Evolutionary conservation across 2,329 filamentous ascomycete species (phyloP), one percentile per base, ranked within the genome.

Genomic region (Fusarium drepaniforme): DNA sequence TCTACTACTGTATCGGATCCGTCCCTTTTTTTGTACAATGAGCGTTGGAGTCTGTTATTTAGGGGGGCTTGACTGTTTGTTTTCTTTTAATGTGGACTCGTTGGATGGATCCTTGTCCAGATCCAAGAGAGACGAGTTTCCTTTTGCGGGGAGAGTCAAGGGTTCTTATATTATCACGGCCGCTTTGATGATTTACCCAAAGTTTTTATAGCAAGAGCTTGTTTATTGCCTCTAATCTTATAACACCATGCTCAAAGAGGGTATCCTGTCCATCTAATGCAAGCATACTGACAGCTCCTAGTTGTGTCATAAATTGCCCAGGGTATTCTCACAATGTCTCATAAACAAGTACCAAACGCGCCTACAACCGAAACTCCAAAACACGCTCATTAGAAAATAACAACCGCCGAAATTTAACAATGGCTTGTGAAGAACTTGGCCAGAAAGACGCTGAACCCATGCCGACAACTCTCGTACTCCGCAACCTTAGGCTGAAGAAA

Each of bases 171-270:
- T 56, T 21, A 15, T 56, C 28, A 56, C 49, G 49, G 49, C 59
- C 58, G 73, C 57, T 57, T 67, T 75, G 70, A 75, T 70, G 58
- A 70, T n/a, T 33, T 33, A 64, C 63, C 60, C 51, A 72, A 64
- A 28, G n/a, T 42, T 64, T 38, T 64, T 51, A 21, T 23, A 18
- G 3, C 30, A 23, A 18, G 12, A 23, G 5, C 23, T 12, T 30
- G 3, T 53, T 25, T 38, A n/a, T 60, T 60, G 12, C 18, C 21
- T 42, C 7, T 38, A 16, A 30, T 25, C 5, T 11, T 30, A 42
- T 15, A 49, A 49, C 23, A 15, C 23, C 49, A 53, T 30, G 25
- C 8, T 21, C 6, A 13, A 13, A 33, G 53, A 35, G 23, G 53
- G 28, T 18, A 16, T 57, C n/a, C 30, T n/a, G 16, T 23, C 42